Base-by-base conservation (phyloP, 305 asterid genomes). In the Fraxinus sp. region DNA sequence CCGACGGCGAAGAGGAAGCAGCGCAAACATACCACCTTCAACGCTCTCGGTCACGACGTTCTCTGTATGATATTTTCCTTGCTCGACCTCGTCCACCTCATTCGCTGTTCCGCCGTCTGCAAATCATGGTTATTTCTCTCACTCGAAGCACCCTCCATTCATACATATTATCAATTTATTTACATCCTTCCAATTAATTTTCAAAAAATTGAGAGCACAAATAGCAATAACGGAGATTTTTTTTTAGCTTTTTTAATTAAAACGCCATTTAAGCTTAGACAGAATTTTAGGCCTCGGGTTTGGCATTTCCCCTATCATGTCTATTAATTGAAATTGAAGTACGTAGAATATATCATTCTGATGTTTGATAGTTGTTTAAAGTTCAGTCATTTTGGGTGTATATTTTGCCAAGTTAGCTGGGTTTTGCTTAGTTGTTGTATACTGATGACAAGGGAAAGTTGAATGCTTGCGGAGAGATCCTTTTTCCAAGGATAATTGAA, bases 41-140 rank as follows among this genome's bases (percentile, higher is more conserved):
- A 88, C 8, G 86, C 92, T 13, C 84, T 95, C 7, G 90, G 93
- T 75, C 81, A 87, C 37, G 99, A 95, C 32, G 88, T 90, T 30
- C 86, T 95, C 46, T 86, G 86, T 83, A 83, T 80, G 87, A 90
- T 95, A 28, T 95, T 95, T 90, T 80, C 91, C 84, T 87, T 88
- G 73, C 94, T 95, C 79, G 95, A 94, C 90, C 81, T 95, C 73
- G 84, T 90, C 64, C 91, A 88, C 62, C 93, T 94, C 74, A 88
- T 92, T 87, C 97, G 97, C 82, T 93, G 98, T 92, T 93, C 97
- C n/a, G 95, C 94, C 62, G 95, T 93, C 87, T 95, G 98, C 91
- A 92, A 90, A 80, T 86, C 97, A 62, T 95, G 99, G 98, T 93
- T 84, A 77, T 68, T 72, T 32, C 76, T 46, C 35, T 55, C 39